Evolutionary conservation across 1,284 basidiomycete genomes (phyloP), one percentile per base, ranked within the genome.

Genomic region (Boletus smithii): DNA sequence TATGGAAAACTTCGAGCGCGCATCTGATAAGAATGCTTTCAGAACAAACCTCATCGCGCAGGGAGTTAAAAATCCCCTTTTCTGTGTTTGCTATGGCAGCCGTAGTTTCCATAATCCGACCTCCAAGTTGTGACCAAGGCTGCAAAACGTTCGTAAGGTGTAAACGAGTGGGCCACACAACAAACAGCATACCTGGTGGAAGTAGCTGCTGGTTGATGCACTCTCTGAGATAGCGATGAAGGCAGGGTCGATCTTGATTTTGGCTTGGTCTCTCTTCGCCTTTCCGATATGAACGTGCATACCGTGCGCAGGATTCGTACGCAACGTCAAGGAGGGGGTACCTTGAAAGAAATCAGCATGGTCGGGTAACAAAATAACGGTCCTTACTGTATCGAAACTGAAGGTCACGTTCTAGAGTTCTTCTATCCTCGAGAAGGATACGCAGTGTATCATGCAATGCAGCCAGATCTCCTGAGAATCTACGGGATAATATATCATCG

Each of bases 121-220:
- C 69, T 7, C 88, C 91, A 9, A 94, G 77, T 36, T 75, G 72
- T 3, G 86, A 78, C 91, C 91, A 95, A 51, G 77, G 76, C 90
- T 91, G 35, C 13, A 5, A 26, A 52, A 8, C 56, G 51, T 36
- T 61, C 60, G 67, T 40, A 52, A 44, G 16, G 14, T 18, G 14
- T 22, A 35, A 17, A 34, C 13, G n/a, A 39, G 13, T 35, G 17
- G n/a, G 9, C 7, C 22, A 22, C 10, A 23, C 18, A 27, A 42
- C 4, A 30, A 35, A 18, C n/a, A 23, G 22, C 67, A 49, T 56
- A 88, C 91, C 61, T 77, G 73, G 61, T 83, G 75, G 53, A 91
- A 85, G 58, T 83, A 92, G 22, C 73, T 78, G 56, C 79, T 83
- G 2, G 88, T 88, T 3, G 80, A 78, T 31, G 72, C 74, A 54